Base-by-base conservation (phyloP, 2,329 filamentous ascomycete species). In the Beauveria rudraprayagi region DNA sequence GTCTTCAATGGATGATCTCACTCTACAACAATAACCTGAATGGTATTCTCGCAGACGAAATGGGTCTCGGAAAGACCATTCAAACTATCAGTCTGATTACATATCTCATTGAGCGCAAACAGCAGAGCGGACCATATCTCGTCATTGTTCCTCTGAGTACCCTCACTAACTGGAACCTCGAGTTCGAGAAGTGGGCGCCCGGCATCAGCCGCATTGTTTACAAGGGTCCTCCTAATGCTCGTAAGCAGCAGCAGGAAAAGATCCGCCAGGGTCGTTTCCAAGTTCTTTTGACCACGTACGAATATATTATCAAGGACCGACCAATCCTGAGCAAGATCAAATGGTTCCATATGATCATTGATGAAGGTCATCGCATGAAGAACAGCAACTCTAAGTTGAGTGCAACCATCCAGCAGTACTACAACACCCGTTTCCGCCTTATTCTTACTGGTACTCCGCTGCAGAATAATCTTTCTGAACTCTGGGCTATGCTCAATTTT, bases 11-110 rank as follows among this genome's bases (percentile, higher is more conserved):
- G 94, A 99, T 99, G 94, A 88, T 99, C 63, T 99, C 94, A 16
- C 83, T 99, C 16, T 99, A 97, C 83, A 99, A 99, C 86, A 99
- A 99, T 81, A 99, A 97, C 76, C 84, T 99, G 66, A 99, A 99
- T 74, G 94, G 94, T 83, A 97, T 99, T 66, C 80, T 99, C 69
- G 94, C 94, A 62, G 94, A 99, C 70, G 94, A 99, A 77, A 99
- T 99, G 94, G 94, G 94, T 87, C 90, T 99, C 66, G 94, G 94
- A 75, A 99, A 99, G 79, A 99, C 94, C 0, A 99, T 99, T 68
- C 94, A 99, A 76, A 97, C 94, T 50, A 99, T 99, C 76, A 96
- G 91, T 80, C 79, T 99, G 77, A 90, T 99, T 70, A 97, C 93
- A 3, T 95, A 99, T 72, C 87, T 99, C 64, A 97, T 99, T 67